A percentile compares a stretch with the other conserved stretches of the same genome.
Evolutionary conservation across 768 basidiomycete species (phyloP).

Genomic region (Flagelloscypha sp.): DNA sequence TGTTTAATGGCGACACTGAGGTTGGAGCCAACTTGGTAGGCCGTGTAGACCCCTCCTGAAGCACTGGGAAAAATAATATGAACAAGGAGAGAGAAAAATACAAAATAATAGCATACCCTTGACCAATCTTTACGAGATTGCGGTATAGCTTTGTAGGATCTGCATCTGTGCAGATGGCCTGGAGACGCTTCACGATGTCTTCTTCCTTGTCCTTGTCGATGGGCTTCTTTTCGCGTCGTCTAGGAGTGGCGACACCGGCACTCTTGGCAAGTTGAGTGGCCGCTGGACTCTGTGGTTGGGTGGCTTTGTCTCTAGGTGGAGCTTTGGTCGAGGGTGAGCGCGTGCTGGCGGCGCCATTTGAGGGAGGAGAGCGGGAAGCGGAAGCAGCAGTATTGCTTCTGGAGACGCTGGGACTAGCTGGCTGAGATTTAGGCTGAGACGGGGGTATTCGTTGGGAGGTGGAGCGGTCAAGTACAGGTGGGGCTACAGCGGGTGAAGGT

Average conservation of each 20-base stretch:
- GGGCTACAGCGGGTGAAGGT: conserved; percentile 54
- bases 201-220: conserved; percentile 71
- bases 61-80: conserved; percentile 46
- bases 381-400: conserved; percentile 68
- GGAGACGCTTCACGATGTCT: conserved; percentile 85
- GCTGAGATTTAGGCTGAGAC: conserved; percentile 34
- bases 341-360: conserved; percentile 19
- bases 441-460: conserved; percentile 80
- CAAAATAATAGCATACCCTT: conserved; percentile 58
- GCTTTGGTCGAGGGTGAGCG: conserved; percentile 29
- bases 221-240: conserved; percentile 81
- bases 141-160: conserved; percentile 93
- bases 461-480: conserved; percentile 76
- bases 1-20: conserved; percentile 97
- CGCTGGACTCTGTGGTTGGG: conserved; percentile 51
- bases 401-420: conserved; percentile 37
- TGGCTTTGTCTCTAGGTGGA: conserved; percentile 22
- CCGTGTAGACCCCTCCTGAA: conserved; percentile 96
- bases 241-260: conserved; percentile 69
- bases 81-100: conserved; percentile 3
- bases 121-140: conserved; percentile 93
- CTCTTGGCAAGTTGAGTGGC: conserved; percentile 59
- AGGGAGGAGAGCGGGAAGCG: conserved; percentile 45
- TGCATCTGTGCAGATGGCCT: conserved; percentile 94
- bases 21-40: conserved; percentile 95